phyloP scores from a whole-genome alignment of 306 rosid genomes.

The Dalbergia oliveri region DNA sequence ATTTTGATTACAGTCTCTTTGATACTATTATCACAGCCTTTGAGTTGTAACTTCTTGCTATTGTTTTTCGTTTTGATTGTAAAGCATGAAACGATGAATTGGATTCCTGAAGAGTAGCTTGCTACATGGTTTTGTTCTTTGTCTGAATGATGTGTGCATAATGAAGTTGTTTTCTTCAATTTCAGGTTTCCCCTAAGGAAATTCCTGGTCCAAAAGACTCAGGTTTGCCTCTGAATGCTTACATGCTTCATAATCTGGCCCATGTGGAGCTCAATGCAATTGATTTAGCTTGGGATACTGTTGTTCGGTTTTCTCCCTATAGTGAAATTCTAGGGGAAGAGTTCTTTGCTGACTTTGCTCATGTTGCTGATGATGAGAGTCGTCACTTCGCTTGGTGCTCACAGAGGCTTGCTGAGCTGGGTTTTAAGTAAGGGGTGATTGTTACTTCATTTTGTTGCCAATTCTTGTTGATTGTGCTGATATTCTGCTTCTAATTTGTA shows the following conservation, averaged over 20 bases:
- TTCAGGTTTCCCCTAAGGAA: conserved; percentile 86
- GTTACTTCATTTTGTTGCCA: conserved; percentile 15
- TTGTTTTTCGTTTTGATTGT: background rate
- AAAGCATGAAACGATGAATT: background rate
- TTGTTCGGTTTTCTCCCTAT: conserved; percentile 84
- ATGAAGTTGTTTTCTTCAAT: conserved; percentile 18
- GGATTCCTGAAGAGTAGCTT: conserved; percentile 2
- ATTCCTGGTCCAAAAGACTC: conserved; percentile 88
- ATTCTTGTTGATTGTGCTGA: conserved; percentile 50
- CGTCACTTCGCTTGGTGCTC: conserved; percentile 95
- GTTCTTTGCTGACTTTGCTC: conserved; percentile 94
- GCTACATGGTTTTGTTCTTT: background rate
- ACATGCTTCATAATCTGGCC: conserved; percentile 94
- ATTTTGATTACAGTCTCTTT: background rate
- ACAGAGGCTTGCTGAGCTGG: conserved; percentile 96
- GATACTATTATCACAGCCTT: background rate
- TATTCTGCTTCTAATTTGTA: conserved; percentile 34
- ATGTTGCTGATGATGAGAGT: conserved; percentile 95
- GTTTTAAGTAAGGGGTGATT: conserved; percentile 75
- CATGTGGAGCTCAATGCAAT: conserved; percentile 97
- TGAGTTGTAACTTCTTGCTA: background rate
- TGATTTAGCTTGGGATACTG: conserved; percentile 97
- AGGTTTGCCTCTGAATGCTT: conserved; percentile 92
- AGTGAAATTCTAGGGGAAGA: conserved; percentile 82
- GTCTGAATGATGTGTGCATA: conserved; percentile 6